Evolutionary conservation across 345 rosid species (phyloP).

Genomic region (Gossypium sturtianum): DNA sequence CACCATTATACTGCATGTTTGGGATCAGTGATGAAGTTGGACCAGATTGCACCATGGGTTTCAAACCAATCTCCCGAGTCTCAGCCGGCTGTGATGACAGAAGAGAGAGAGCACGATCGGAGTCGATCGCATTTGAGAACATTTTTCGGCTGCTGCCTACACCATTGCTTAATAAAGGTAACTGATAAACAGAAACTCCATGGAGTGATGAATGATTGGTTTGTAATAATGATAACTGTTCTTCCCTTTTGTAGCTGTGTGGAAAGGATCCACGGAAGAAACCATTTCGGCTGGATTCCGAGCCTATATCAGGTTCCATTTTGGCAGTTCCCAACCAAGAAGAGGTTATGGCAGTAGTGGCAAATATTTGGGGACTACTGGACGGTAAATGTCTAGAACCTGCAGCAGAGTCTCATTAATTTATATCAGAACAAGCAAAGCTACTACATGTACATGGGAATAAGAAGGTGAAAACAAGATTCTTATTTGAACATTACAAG

Average conservation of each 20-base stretch:
- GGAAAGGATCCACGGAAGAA: slow-evolving; percentile 30
- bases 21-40: slow-evolving; percentile 36
- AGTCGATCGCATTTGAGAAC: slow-evolving; percentile 26
- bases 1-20: slow-evolving; percentile 26
- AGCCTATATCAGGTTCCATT: slow-evolving; percentile 28
- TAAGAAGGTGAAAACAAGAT: neutral
- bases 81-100: slow-evolving; percentile 61
- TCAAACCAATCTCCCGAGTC: slow-evolving; percentile 33
- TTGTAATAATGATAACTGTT: slow-evolving; percentile 40
- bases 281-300: slow-evolving; percentile 21
- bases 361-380: slow-evolving; percentile 34
- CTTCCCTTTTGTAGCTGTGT: slow-evolving; percentile 26
- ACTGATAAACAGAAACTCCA: slow-evolving; percentile 29
- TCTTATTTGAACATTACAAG: neutral
- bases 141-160: slow-evolving; percentile 27
- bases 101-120: slow-evolving; percentile 76
- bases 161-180: no score
- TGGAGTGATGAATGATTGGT: slow-evolving; percentile 23
- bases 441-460: neutral
- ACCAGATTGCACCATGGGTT: slow-evolving; percentile 36
- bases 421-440: slow-evolving; percentile 4
- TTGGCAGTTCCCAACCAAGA: slow-evolving; percentile 40
- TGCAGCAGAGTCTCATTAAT: slow-evolving; percentile 17
- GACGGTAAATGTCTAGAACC: slow-evolving; percentile 43
- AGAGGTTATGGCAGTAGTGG: slow-evolving; percentile 27